A percentile compares a stretch with the other conserved stretches of the same genome.
These are phyloP conservation scores for Parascedosporium putredinis DNA, from an alignment of 2,329 filamentous ascomycete species.

Conservation along the genomic window DNA sequence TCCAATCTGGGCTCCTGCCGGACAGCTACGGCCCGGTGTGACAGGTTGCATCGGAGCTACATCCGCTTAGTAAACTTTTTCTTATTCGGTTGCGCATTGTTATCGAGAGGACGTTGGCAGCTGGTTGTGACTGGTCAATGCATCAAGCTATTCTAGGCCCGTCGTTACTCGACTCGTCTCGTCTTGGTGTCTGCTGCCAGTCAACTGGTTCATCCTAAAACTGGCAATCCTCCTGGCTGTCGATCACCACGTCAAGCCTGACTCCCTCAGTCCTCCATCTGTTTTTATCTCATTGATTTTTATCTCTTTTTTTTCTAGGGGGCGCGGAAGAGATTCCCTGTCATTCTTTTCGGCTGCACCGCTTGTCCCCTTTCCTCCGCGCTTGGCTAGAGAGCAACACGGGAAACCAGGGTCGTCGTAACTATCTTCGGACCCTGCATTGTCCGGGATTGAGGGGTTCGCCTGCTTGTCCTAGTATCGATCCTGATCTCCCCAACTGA, in stretches of 20 bases:
- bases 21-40: too few relatives aligned
- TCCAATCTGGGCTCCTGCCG: too few relatives aligned
- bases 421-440: neutral
- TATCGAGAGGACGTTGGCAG: too few relatives aligned
- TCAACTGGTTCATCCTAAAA: neutral
- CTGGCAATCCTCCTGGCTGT: slow-evolving; percentile 5
- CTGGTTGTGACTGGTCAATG: too few relatives aligned
- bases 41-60: too few relatives aligned
- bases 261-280: neutral
- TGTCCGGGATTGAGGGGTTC: neutral
- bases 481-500: neutral
- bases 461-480: neutral
- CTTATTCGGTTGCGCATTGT: too few relatives aligned
- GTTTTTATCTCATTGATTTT: neutral
- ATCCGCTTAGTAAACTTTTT: too few relatives aligned
- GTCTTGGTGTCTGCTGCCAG: neutral
- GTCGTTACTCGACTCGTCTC: neutral
- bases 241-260: slow-evolving; percentile 2
- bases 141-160: too few relatives aligned
- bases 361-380: neutral
- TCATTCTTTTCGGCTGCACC: too few relatives aligned
- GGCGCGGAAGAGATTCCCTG: too few relatives aligned
- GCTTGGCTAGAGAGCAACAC: too few relatives aligned
- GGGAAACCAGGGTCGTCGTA: neutral
- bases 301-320: too few relatives aligned